Conservation (phyloP, 305 asterid species). For the Fraxinus greggii region DNA sequence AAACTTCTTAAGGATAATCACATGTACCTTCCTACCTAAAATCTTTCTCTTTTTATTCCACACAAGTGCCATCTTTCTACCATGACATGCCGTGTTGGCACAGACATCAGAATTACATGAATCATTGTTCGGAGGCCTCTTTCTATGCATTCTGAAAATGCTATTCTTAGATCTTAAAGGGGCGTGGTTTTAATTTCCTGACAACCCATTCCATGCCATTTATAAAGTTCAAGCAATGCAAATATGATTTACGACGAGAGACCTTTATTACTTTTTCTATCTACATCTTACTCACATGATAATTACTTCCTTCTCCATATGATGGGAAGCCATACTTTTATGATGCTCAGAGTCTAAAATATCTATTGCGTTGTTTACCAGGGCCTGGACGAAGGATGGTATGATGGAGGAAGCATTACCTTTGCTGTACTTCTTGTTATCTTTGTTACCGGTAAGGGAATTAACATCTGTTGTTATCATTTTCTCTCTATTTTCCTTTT, state of each 20-base stretch:
- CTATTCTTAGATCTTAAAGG: neutral
- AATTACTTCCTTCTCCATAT: slow-evolving; percentile 6
- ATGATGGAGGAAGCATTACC: slow-evolving; percentile 95
- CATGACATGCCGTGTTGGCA: neutral
- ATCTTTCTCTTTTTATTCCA: neutral
- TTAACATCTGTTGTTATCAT: slow-evolving; percentile 13
- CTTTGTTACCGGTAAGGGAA: slow-evolving; percentile 69
- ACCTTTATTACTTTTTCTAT: neutral
- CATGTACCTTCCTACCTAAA: neutral
- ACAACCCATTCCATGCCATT: neutral
- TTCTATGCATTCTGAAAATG: slow-evolving; percentile 8
- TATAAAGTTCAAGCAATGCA: neutral
- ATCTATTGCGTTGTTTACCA: slow-evolving; percentile 24
- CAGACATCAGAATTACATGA: neutral
- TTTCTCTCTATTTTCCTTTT: slow-evolving; percentile 5
- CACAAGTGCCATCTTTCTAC: slow-evolving; percentile 9
- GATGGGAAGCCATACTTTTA: neutral
- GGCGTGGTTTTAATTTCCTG: neutral
- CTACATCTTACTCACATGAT: slow-evolving; percentile 4
- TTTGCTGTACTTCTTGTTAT: slow-evolving; percentile 95
- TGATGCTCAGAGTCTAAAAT: slow-evolving; percentile 1
- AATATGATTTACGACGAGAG: slow-evolving; percentile 10
- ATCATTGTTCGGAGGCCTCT: neutral
- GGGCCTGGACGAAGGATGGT: slow-evolving; percentile 91
- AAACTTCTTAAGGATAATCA: neutral